Percentiles rank a stretch among this genome's conserved stretches.
Evolutionary conservation across 139 green algal species (phyloP).

Genomic region (Limnomonas spitsbergensis): DNA sequence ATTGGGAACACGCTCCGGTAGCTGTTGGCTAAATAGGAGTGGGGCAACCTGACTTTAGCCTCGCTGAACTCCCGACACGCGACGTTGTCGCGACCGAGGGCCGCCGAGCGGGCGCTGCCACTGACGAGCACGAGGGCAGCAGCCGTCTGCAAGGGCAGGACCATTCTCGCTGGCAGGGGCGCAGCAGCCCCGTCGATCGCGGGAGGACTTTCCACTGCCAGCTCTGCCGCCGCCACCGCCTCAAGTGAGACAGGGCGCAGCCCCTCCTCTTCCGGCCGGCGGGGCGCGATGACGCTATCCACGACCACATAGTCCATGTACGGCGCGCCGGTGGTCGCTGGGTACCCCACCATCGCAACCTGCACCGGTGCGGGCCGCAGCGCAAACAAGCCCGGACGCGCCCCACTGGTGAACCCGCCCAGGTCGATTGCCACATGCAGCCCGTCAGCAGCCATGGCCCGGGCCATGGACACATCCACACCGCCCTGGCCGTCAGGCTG

Average conservation of each 20-base stretch:
- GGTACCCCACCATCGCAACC: conserved; percentile 86
- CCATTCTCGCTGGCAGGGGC: no score
- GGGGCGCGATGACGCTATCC: not conserved
- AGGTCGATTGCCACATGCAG: conserved; percentile 85
- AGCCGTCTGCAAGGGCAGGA: no score
- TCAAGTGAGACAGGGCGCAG: no score
- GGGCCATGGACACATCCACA: conserved; percentile 52
- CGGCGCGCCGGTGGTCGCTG: conserved; percentile 74
- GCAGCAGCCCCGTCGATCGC: no score
- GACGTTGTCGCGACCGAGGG: conserved; percentile 38
- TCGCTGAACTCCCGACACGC: conserved; percentile 61
- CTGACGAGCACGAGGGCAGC: no score
- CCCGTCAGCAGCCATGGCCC: conserved; percentile 59
- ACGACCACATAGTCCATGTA: conserved; percentile 69
- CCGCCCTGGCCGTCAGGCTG: no score
- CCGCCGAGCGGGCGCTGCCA: conserved; percentile 45
- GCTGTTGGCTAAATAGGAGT: conserved; percentile 91
- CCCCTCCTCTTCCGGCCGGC: not conserved
- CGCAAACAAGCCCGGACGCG: conserved; percentile 91
- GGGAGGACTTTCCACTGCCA: no score
- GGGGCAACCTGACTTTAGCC: conserved; percentile 75
- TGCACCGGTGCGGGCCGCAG: conserved; percentile 80
- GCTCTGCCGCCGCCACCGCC: no score
- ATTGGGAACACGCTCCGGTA: not conserved
- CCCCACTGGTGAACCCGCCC: conserved; percentile 93